phyloP scores from a whole-genome alignment of 179 eudicot species.

The Vitellaria paradoxa region DNA sequence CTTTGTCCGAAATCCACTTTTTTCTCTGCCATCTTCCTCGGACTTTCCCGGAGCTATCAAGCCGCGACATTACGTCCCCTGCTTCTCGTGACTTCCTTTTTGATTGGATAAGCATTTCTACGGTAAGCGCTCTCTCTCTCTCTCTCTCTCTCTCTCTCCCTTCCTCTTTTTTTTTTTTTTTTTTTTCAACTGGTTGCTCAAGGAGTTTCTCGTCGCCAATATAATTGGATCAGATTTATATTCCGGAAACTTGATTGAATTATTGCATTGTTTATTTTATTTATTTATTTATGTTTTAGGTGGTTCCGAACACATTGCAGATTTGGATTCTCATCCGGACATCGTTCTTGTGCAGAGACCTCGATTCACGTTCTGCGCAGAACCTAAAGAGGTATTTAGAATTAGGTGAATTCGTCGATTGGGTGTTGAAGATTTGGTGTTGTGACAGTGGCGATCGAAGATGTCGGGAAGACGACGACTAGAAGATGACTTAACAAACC shows the following conservation, averaged over 20 bases:
- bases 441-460: not conserved
- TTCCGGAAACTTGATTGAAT: not conserved
- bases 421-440: no score
- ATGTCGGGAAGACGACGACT: constrained; percentile 13
- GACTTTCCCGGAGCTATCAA: no score
- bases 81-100: no score
- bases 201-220: not conserved
- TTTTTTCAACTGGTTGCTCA: not conserved
- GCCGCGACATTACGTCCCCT: no score
- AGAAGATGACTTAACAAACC: not conserved
- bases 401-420: constrained; percentile 11
- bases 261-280: not conserved
- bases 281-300: not conserved
- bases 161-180: no score
- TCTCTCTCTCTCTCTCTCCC: no score
- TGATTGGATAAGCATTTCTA: no score
- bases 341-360: not conserved
- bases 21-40: no score
- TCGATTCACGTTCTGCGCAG: not conserved
- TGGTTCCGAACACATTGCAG: not conserved
- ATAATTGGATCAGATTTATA: not conserved
- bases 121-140: no score
- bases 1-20: no score
- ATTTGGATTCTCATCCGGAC: not conserved
- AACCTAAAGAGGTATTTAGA: constrained; percentile 17